These are phyloP conservation scores for Discostella stelligeroides DNA, from an alignment of 108 stramenopile species.

Conservation along the genomic window DNA sequence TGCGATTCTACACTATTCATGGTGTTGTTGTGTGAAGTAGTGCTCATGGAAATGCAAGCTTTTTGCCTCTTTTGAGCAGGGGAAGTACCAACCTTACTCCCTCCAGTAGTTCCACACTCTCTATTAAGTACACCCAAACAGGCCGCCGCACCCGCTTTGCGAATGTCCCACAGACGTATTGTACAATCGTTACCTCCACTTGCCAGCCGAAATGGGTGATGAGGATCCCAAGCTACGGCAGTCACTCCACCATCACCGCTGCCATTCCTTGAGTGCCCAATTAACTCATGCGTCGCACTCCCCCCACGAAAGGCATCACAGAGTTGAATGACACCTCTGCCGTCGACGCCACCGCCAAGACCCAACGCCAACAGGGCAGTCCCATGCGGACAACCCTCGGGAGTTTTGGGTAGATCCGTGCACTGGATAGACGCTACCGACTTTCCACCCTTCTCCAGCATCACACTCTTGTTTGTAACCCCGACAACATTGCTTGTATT, in stretches of 20 bases:
- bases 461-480: too few species aligned
- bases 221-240: conserved; percentile 66
- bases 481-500: not conserved
- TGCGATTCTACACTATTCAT: conserved; percentile 49
- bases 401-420: conserved; percentile 35
- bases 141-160: conserved; percentile 63
- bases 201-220: conserved; percentile 56
- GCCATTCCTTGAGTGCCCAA: conserved; percentile 46
- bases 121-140: conserved; percentile 67
- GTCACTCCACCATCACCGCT: conserved; percentile 53
- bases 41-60: conserved; percentile 6
- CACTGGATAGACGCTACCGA: conserved; percentile 30
- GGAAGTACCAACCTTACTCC: conserved; percentile 34
- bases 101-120: conserved; percentile 25
- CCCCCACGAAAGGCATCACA: conserved; percentile 73
- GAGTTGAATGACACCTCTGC: conserved; percentile 38
- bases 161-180: conserved; percentile 80
- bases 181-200: conserved; percentile 70
- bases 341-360: conserved; percentile 22
- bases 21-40: not conserved
- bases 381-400: conserved; percentile 40
- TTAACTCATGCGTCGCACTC: conserved; percentile 70
- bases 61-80: not conserved
- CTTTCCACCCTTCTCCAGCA: not conserved
- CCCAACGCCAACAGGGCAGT: conserved; percentile 39